Conservation (phyloP, 169 alveolate species). For the Eimeria sp. region DNA sequence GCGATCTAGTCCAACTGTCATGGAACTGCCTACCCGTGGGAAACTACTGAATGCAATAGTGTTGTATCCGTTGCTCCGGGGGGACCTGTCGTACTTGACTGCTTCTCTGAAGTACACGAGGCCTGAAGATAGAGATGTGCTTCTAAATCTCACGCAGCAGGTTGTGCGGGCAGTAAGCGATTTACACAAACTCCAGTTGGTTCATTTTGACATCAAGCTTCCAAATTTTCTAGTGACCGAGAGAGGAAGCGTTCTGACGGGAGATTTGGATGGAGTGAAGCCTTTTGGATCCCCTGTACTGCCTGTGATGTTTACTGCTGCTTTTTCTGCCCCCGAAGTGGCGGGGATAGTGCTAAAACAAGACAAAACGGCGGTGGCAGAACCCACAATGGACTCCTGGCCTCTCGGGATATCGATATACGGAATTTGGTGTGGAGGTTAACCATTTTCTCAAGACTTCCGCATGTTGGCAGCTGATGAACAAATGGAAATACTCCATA, state of each 20-base stretch:
- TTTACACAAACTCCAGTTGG: conserved; percentile 10
- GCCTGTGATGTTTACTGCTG: conserved; percentile 15
- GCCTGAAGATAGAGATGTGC: neutral
- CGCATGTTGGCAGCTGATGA: neutral
- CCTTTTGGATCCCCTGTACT: neutral
- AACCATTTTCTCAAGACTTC: conserved; percentile 3
- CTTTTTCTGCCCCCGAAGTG: conserved; percentile 62
- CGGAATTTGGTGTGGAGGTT: conserved; percentile 54
- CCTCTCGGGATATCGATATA: conserved; percentile 69
- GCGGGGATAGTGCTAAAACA: neutral
- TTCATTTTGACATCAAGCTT: conserved; percentile 53
- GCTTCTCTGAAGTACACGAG: neutral
- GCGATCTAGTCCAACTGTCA: neutral
- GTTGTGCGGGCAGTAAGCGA: conserved; percentile 21
- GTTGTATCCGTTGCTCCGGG: neutral
- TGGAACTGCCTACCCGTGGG: neutral
- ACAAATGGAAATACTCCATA: neutral
- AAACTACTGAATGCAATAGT: conserved; percentile 1
- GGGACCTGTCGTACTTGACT: conserved; percentile 14
- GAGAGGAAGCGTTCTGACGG: conserved; percentile 11
- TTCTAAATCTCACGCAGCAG: conserved; percentile 54
- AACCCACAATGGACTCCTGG: conserved; percentile 50
- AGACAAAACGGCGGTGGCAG: neutral
- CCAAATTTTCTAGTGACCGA: conserved; percentile 31
- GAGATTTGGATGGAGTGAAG: conserved; percentile 1